Base-by-base conservation (phyloP, 2,329 filamentous ascomycete species). In the Botryotinia globosa region DNA sequence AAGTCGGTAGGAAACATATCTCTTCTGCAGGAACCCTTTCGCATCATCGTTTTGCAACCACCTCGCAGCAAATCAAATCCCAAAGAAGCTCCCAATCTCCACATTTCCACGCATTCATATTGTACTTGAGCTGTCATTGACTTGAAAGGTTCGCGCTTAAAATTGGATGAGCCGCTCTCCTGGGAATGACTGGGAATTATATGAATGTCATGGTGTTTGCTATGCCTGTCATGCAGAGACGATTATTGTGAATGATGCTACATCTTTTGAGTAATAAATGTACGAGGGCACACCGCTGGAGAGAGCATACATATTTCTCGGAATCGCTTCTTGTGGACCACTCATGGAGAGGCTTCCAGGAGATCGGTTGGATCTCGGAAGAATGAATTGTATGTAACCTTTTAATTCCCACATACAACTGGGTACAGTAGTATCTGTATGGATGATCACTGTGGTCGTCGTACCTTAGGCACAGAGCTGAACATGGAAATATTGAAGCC, bases 111-210 rank as follows among this genome's bases (percentile, higher is more conserved):
- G 44, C 61, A 54, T 65, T 29, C 32, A 64, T 42, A 44, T 71
- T 44, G 20, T 42, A 20, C 29, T 39, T 37, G 48, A 58, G 45
- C 48, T 44, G 29, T 67, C 4, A 54, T 29, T 39, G 64, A 66
- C 14, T n/a, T 22, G 45, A 54, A 54, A 56, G 44, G 22, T 61
- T 67, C 39, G 70, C 70, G 70, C 63, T 67, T 72, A 72, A 68
- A 51, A 59, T 34, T 54, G 45, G 16, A 58, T 39, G 69, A 71
- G 69, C 69, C 69, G 69, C 61, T 66, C 34, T n/a, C 37, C 61
- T 71, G 69, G 69, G 69, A 71, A 71, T 58, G 59, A 71, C 59
- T 45, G 45, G 63, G 32, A 54, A 67, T 39, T 54, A 67, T 37
- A 66, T 66, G 63, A 51, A n/a, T 29, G 34, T 39, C 44, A 37